Conservation (phyloP, 441 rosid genomes). For the Erysimum cheiri region DNA sequence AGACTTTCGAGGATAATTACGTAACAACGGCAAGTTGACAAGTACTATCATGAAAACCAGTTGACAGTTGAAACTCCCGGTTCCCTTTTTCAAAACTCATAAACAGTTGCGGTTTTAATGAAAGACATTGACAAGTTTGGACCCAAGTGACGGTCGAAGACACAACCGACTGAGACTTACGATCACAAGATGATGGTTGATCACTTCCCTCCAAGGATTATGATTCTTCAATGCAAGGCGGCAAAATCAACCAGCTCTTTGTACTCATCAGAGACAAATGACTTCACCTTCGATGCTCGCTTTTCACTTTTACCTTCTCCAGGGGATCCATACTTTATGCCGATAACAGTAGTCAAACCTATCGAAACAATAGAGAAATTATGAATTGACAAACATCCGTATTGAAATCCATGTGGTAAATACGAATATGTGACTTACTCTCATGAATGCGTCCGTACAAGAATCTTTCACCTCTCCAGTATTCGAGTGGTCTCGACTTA, state of each 20-base stretch:
- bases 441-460: constrained; percentile 83
- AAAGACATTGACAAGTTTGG: constrained; percentile 30
- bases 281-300: constrained; percentile 69
- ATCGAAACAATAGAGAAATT: not conserved
- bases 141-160: constrained; percentile 17
- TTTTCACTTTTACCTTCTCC: constrained; percentile 44
- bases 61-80: constrained; percentile 24
- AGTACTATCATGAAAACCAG: not conserved
- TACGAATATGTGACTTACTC: constrained; percentile 55
- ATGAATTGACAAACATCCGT: not conserved
- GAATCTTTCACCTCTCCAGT: constrained; percentile 94
- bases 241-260: constrained; percentile 67
- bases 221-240: constrained; percentile 56
- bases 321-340: constrained; percentile 74
- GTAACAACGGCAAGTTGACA: constrained; percentile 17
- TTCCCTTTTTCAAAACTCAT: constrained; percentile 6
- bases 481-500: constrained; percentile 86
- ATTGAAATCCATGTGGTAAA: not conserved
- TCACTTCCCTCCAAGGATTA: not conserved
- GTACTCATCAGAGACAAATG: constrained; percentile 71
- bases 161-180: constrained; percentile 9
- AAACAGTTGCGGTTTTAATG: constrained; percentile 26
- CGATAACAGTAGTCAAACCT: constrained; percentile 45
- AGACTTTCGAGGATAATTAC: constrained; percentile 6
- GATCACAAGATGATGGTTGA: constrained; percentile 3